phyloP scores from a whole-genome alignment of 2,329 filamentous ascomycete species.

The Stenocarpella maydis region DNA sequence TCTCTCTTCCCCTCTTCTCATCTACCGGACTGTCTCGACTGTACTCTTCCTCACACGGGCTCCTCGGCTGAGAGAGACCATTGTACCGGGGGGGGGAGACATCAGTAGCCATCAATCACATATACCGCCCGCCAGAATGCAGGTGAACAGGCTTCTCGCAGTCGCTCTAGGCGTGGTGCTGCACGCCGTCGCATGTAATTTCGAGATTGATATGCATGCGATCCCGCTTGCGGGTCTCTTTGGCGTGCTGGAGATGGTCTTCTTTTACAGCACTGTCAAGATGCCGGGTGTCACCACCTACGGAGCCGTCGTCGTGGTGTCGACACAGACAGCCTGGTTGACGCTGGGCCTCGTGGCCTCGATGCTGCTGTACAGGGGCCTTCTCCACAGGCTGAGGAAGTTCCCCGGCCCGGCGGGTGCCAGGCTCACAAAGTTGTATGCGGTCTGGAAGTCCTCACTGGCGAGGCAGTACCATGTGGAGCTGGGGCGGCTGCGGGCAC shows the following conservation, averaged over 20 bases:
- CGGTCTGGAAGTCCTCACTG: constrained; percentile 8
- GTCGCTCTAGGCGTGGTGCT: background rate
- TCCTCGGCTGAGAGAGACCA: background rate
- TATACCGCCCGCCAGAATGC: background rate
- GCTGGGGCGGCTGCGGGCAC: constrained; percentile 5
- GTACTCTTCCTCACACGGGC: background rate
- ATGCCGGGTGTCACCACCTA: background rate
- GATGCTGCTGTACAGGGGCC: constrained; percentile 18
- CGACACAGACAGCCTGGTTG: background rate
- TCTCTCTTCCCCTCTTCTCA: background rate
- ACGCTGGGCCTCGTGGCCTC: background rate
- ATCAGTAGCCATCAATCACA: background rate
- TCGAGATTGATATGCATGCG: constrained; percentile 8
- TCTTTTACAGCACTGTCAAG: background rate
- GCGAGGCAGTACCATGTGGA: constrained; percentile 7
- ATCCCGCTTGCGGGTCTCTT: background rate
- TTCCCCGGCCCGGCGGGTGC: constrained; percentile 33
- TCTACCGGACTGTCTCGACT: background rate
- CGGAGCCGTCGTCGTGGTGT: background rate
- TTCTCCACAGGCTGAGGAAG: constrained; percentile 32
- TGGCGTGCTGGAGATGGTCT: background rate
- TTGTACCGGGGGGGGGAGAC: too few relatives aligned
- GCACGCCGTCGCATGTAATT: background rate
- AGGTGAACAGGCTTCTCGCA: background rate
- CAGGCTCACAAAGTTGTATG: constrained; percentile 29